Evolutionary conservation across 352 stramenopile species (phyloP).

Genomic region (Globisporangium takayamanum): DNA sequence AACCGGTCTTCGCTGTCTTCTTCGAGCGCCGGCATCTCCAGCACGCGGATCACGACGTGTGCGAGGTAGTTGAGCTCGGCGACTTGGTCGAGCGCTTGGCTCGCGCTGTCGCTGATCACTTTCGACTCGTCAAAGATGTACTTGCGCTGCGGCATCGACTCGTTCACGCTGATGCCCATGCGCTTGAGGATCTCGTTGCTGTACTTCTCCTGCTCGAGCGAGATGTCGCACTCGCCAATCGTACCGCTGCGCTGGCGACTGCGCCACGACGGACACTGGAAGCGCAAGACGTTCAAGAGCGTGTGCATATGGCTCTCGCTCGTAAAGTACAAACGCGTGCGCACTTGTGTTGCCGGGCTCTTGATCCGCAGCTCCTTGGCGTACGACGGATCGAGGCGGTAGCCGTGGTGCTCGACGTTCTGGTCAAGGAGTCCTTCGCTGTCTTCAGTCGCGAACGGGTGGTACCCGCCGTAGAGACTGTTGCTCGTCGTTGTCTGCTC

Average conservation of each 20-base stretch:
- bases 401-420: constrained; percentile 83
- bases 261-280: constrained; percentile 74
- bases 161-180: constrained; percentile 81
- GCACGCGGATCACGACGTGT: constrained; percentile 98
- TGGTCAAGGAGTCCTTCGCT: constrained; percentile 27
- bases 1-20: constrained; percentile 83
- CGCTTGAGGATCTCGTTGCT: constrained; percentile 81
- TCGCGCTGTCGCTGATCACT: constrained; percentile 69
- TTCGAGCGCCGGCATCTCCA: constrained; percentile 90
- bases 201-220: constrained; percentile 73
- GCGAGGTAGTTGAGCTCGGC: constrained; percentile 98
- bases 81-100: constrained; percentile 75
- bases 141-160: constrained; percentile 71
- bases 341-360: constrained; percentile 77
- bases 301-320: constrained; percentile 98
- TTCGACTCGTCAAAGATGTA: constrained; percentile 81
- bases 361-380: constrained; percentile 95
- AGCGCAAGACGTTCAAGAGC: constrained; percentile 96
- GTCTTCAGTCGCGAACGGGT: constrained; percentile 24
- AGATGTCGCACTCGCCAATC: constrained; percentile 68
- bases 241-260: constrained; percentile 48
- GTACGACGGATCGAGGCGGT: constrained; percentile 80
- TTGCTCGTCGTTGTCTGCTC: constrained; percentile 26
- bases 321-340: constrained; percentile 99
- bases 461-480: constrained; percentile 27